These are phyloP conservation scores for Collybiopsis luxurians DNA, from an alignment of 768 basidiomycete species.

Conservation along the genomic window DNA sequence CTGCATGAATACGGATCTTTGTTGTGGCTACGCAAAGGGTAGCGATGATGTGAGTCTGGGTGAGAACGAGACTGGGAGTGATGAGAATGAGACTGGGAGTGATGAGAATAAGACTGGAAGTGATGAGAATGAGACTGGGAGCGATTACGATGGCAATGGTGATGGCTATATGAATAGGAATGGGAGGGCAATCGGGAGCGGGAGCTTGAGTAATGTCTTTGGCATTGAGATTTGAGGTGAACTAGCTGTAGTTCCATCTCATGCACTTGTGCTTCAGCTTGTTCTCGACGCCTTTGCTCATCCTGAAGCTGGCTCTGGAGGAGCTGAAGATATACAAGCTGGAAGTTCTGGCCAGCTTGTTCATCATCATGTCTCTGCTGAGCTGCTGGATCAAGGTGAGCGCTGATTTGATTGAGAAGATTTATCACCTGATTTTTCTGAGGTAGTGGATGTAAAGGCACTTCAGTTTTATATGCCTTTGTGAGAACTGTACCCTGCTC, in stretches of 20 bases:
- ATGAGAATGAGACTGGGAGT: no score
- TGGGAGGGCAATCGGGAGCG: background rate
- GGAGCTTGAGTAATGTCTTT: no score
- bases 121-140: no score
- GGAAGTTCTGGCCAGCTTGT: background rate
- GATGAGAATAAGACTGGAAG: no score
- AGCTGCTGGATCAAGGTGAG: background rate
- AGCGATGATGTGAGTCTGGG: background rate
- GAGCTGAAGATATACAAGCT: background rate
- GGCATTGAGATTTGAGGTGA: background rate
- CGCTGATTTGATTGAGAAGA: background rate
- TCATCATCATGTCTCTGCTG: background rate
- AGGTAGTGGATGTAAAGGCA: background rate
- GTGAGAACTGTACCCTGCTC: no score
- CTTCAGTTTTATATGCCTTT: background rate
- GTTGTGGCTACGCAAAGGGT: background rate
- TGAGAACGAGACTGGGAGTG: background rate
- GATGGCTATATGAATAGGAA: no score
- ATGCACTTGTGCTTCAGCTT: background rate
- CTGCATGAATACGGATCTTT: background rate
- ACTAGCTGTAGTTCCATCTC: background rate
- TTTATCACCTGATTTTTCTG: background rate
- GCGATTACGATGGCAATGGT: background rate
- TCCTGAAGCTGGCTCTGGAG: background rate
- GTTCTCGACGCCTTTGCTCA: background rate